Conservation (phyloP, 371 early-diverging fungal genomes). For the Ordospora colligata region DNA sequence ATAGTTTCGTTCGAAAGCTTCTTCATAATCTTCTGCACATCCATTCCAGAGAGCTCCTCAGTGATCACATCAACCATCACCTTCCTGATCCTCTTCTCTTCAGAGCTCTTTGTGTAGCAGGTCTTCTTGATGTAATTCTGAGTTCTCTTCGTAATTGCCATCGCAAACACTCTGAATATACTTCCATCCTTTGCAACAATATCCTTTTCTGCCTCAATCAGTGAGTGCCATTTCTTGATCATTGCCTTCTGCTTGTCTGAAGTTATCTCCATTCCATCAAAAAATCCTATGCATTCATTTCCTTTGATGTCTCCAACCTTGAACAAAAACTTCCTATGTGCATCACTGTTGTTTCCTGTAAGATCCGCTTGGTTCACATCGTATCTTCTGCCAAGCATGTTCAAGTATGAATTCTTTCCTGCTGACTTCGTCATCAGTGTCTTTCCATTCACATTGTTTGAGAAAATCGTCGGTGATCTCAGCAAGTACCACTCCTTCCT, state of each 20-base stretch:
- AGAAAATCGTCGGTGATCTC: slow-evolving; percentile 32
- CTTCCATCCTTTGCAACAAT: slow-evolving; percentile 99
- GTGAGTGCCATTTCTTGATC: slow-evolving; percentile 98
- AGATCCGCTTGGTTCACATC: slow-evolving; percentile 94
- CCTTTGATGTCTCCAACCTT: slow-evolving; percentile 92
- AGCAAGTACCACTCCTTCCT: slow-evolving; percentile 59
- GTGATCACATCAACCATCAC: slow-evolving; percentile 97
- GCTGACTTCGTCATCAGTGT: slow-evolving; percentile 49
- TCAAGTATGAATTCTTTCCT: slow-evolving; percentile 40
- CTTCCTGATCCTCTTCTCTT: slow-evolving; percentile 95
- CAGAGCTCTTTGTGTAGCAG: slow-evolving; percentile 87
- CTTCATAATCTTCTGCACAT: slow-evolving; percentile 85
- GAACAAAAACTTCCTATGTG: slow-evolving; percentile 94
- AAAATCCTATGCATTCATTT: slow-evolving; percentile 94
- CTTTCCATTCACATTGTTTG: slow-evolving; percentile 39
- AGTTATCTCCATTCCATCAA: slow-evolving; percentile 98
- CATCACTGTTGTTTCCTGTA: slow-evolving; percentile 65
- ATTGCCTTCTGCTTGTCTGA: slow-evolving; percentile 97
- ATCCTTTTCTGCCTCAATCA: slow-evolving; percentile 92
- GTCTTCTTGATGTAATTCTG: slow-evolving; percentile 89
- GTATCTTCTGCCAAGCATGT: slow-evolving; percentile 83
- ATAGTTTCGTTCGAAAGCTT: slow-evolving; percentile 73
- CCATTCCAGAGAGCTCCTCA: slow-evolving; percentile 74
- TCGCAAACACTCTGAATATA: slow-evolving; percentile 87
- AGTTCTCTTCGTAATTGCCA: slow-evolving; percentile 91